Evolutionary conservation across 805 yeast genomes (phyloP).

Genomic region (Ogataea corticis): DNA sequence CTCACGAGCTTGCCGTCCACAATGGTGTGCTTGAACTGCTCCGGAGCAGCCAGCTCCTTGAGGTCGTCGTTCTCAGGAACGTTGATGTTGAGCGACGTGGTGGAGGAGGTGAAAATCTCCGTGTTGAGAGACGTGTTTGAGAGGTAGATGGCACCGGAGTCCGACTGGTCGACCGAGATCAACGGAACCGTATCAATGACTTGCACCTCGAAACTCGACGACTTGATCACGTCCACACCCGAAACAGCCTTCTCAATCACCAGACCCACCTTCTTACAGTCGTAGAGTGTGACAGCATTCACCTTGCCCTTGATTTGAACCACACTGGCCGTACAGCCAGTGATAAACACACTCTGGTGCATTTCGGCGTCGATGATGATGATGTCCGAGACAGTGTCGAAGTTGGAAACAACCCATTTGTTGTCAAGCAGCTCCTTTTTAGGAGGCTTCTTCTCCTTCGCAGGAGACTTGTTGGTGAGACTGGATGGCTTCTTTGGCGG

Average conservation of each 20-base stretch:
- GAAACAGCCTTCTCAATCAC: slow-evolving; percentile 84
- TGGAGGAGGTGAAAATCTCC: slow-evolving; percentile 79
- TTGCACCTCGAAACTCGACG: slow-evolving; percentile 80
- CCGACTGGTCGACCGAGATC: slow-evolving; percentile 84
- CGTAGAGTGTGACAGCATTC: slow-evolving; percentile 79
- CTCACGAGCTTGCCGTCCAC: slow-evolving; percentile 61
- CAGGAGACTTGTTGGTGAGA: slow-evolving; percentile 38
- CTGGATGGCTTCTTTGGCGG: slow-evolving; percentile 83
- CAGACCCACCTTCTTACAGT: slow-evolving; percentile 69
- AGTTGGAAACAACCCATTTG: slow-evolving; percentile 87
- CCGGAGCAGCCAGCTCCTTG: slow-evolving; percentile 84
- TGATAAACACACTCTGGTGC: slow-evolving; percentile 88
- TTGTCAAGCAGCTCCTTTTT: slow-evolving; percentile 77
- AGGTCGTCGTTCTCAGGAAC: slow-evolving; percentile 77
- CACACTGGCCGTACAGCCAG: slow-evolving; percentile 71
- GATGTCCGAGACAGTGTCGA: slow-evolving; percentile 59
- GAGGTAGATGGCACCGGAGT: slow-evolving; percentile 80
- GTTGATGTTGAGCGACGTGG: slow-evolving; percentile 84
- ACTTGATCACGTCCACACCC: slow-evolving; percentile 85
- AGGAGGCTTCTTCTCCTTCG: slow-evolving; percentile 41
- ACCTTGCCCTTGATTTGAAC: slow-evolving; percentile 88
- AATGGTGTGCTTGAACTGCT: slow-evolving; percentile 80
- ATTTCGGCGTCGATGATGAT: slow-evolving; percentile 74
- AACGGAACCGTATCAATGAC: slow-evolving; percentile 80
- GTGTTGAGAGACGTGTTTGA: slow-evolving; percentile 68